A percentile compares a stretch with the other conserved stretches of the same genome.
These are phyloP conservation scores for Chaetomium sp. DNA, from an alignment of 2,329 filamentous ascomycete genomes.

Conservation along the genomic window DNA sequence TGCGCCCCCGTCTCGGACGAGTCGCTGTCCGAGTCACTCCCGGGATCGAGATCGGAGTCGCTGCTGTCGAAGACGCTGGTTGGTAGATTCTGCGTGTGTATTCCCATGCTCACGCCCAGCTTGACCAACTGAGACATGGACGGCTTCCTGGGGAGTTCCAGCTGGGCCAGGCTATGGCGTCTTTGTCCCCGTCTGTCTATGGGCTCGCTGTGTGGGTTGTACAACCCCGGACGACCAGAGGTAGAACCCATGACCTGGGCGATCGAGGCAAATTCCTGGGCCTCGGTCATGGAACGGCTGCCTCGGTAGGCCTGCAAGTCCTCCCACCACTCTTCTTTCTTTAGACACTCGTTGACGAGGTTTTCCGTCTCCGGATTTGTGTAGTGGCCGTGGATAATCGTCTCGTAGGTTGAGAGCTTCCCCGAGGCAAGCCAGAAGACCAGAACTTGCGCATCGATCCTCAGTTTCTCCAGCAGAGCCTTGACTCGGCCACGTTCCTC, in stretches of 20 bases:
- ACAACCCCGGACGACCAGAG: slow-evolving; percentile 36
- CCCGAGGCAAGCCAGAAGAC: slow-evolving; percentile 80
- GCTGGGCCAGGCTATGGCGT: slow-evolving; percentile 48
- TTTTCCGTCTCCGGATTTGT: slow-evolving; percentile 49
- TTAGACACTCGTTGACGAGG: slow-evolving; percentile 59
- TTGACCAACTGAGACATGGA: slow-evolving; percentile 45
- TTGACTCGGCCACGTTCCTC: slow-evolving; percentile 69
- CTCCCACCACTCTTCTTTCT: slow-evolving; percentile 76
- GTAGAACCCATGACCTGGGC: slow-evolving; percentile 40
- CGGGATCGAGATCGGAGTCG: slow-evolving; percentile 17
- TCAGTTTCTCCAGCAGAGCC: slow-evolving; percentile 68
- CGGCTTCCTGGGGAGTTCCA: slow-evolving; percentile 57
- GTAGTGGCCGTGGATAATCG: slow-evolving; percentile 66
- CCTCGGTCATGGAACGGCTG: slow-evolving; percentile 30
- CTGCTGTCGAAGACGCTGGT: slow-evolving; percentile 48
- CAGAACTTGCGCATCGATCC: slow-evolving; percentile 71
- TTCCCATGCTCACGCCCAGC: slow-evolving; percentile 62
- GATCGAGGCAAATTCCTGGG: slow-evolving; percentile 39
- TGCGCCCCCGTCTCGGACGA: slow-evolving; percentile 27
- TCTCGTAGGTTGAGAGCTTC: slow-evolving; percentile 63
- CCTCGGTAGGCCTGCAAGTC: slow-evolving; percentile 56
- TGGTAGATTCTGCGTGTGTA: slow-evolving; percentile 67
- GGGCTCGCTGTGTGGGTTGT: slow-evolving; percentile 34
- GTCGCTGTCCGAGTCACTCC: slow-evolving; percentile 23
- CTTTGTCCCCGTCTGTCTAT: slow-evolving; percentile 26